Base-by-base conservation (phyloP, 306 rosid species). In the Malus fusca region DNA sequence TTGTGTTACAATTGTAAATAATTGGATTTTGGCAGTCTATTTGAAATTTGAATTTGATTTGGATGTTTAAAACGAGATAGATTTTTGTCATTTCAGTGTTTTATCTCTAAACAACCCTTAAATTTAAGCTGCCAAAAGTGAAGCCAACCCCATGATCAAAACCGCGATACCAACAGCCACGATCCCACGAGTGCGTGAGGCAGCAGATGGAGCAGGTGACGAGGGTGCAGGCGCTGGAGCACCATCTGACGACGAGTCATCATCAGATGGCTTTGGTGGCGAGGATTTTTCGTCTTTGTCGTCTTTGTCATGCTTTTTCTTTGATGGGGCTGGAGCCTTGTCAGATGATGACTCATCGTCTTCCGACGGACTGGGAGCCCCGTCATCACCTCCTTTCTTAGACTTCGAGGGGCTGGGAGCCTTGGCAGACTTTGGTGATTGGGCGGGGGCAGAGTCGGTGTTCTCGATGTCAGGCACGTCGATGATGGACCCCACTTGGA, bases 111-210 rank as follows among this genome's bases (percentile, higher is more conserved):
- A 9, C 3, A 2, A 9, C 44, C 44, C 2, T 37, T 37, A 59
- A 40, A 51, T 51, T 73, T 61, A 58, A 40, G 68, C 68, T 33
- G 77, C 58, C 40, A 73, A 73, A 59, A 73, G 18, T 25, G 58
- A 58, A 73, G 25, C 77, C 77, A 73, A 4, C 13, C 19, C 77
- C 77, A 59, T 59, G 3, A 31, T 8, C 44, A 73, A 6, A 52
- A 40, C 11, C n/a, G 11, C 26, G 58, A 58, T 58, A 59, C 77
- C 77, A 22, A 72, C 35, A 30, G 56, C 68, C 42, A 73, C n/a
- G 44, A 64, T 64, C 43, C 19, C 77, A 58, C 68, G 21, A 73
- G 66, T 12, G 8, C 26, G 21, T 6, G 68, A 73, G 12, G 77
- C 77, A 8, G 68, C 58, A 2, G 77, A 59, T 10, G 68, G 68